A percentile compares a stretch with the other conserved stretches of the same genome.
phyloP scores from a whole-genome alignment of 805 yeast species.

The Phaffomyces thermotolerans region DNA sequence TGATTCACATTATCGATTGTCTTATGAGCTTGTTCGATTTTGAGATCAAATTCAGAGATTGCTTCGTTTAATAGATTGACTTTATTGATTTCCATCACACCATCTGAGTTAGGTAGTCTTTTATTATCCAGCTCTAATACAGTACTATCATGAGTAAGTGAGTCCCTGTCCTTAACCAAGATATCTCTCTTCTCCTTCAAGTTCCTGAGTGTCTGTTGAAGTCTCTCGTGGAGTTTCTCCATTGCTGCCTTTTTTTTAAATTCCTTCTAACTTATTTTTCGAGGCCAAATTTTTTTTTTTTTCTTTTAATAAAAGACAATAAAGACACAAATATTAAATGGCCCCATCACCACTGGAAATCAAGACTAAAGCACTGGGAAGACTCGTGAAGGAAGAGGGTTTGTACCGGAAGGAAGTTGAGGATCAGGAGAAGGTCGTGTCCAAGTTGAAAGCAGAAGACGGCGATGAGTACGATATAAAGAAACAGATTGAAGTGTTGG shows the following conservation, averaged over 20 bases:
- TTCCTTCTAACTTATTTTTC: no score
- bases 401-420: conserved; percentile 52
- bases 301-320: not conserved
- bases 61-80: conserved; percentile 29
- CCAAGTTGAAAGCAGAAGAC: conserved; percentile 35
- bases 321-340: conserved; percentile 40
- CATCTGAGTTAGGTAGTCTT: no score
- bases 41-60: conserved; percentile 31
- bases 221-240: conserved; percentile 13
- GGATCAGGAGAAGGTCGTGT: conserved; percentile 46
- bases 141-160: no score
- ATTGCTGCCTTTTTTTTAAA: no score
- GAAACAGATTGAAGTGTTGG: conserved; percentile 41
- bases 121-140: no score
- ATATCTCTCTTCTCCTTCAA: conserved; percentile 5
- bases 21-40: conserved; percentile 33
- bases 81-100: conserved; percentile 24
- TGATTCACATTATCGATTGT: conserved; percentile 26
- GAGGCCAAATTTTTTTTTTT: no score
- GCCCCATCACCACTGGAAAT: conserved; percentile 67
- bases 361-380: conserved; percentile 58
- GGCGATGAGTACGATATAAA: conserved; percentile 64
- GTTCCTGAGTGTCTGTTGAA: conserved; percentile 3
- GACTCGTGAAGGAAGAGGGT: conserved; percentile 61
- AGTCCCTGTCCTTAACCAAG: conserved; percentile 14